phyloP scores from a whole-genome alignment of 2,329 filamentous ascomycete species.

The Bipolaris victoriae region DNA sequence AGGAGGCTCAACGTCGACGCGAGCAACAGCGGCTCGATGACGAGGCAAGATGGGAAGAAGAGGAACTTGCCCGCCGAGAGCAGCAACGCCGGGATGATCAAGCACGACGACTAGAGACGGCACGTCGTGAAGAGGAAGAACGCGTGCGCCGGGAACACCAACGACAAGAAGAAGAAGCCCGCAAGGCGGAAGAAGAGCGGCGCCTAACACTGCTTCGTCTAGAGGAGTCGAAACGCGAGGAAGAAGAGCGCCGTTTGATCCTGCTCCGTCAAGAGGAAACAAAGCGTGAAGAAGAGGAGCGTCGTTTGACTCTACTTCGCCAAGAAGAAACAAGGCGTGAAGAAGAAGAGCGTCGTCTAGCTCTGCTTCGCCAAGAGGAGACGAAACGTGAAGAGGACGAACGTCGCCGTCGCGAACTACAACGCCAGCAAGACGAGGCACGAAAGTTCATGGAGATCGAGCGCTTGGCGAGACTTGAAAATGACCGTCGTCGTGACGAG shows the following conservation, averaged over 20 bases:
- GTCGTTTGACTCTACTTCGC: conserved; percentile 4
- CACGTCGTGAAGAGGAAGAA: conserved; percentile 29
- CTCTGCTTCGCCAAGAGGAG: conserved; percentile 6
- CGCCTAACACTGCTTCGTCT: conserved; percentile 15
- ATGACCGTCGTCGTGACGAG: conserved; percentile 36
- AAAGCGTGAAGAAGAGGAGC: conserved; percentile 13
- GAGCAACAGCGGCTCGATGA: conserved; percentile 29
- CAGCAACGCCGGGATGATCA: conserved; percentile 30
- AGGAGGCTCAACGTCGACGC: conserved; percentile 30
- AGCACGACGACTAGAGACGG: conserved; percentile 22
- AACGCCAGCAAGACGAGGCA: conserved; percentile 39
- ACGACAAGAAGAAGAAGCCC: conserved; percentile 7
- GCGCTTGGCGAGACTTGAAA: conserved; percentile 36
- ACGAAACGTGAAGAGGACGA: conserved; percentile 14
- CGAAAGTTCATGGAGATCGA: conserved; percentile 37
- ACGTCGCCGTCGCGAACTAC: conserved; percentile 29
- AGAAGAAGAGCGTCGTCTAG: conserved; percentile 22
- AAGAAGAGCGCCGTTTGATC: conserved; percentile 25
- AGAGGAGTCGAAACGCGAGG: conserved; percentile 29
- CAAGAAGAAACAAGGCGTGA: background rate
- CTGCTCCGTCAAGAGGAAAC: conserved; percentile 4
- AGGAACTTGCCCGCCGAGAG: conserved; percentile 24
- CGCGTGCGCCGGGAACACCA: conserved; percentile 10
- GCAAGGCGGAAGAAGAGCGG: conserved; percentile 2
- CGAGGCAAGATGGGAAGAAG: conserved; percentile 28